Conservation (phyloP, 768 basidiomycete genomes). For the Lactarius trivialis region DNA sequence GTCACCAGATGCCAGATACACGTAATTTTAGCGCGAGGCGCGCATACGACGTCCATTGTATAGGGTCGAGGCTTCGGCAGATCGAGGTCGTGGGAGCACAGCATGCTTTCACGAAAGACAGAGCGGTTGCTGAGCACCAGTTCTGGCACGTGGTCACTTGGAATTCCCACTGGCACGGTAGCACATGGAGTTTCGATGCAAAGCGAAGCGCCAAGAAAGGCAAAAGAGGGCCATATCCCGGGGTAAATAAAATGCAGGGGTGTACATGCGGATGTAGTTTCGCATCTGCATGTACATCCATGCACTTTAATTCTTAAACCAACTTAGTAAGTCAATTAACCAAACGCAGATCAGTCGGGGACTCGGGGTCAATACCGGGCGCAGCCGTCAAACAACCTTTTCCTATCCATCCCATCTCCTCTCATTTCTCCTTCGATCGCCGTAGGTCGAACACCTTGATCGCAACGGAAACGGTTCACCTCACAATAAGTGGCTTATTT, state of each 20-base stretch:
- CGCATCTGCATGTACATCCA: neutral
- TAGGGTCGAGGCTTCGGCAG: constrained; percentile 10
- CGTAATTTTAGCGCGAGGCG: constrained; percentile 13
- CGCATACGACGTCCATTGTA: neutral
- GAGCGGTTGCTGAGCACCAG: neutral
- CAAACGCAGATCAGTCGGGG: neutral
- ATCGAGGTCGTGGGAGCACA: constrained; percentile 3
- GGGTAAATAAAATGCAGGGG: neutral
- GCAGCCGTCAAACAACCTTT: neutral
- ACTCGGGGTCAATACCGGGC: neutral
- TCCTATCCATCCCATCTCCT: neutral
- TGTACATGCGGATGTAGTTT: neutral
- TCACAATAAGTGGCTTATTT: neutral
- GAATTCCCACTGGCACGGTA: neutral
- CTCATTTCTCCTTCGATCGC: neutral
- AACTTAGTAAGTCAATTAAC: neutral
- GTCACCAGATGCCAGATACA: constrained; percentile 12
- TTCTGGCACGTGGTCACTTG: neutral
- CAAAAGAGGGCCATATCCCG: neutral
- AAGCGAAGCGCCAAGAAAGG: neutral
- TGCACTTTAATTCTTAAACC: neutral
- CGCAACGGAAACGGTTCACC: neutral
- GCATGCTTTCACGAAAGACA: neutral
- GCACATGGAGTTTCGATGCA: neutral
- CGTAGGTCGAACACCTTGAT: neutral